Percentiles rank a stretch among this genome's conserved stretches.
Evolutionary conservation across 441 rosid species (phyloP).

Genomic region (Manihot esculenta): DNA sequence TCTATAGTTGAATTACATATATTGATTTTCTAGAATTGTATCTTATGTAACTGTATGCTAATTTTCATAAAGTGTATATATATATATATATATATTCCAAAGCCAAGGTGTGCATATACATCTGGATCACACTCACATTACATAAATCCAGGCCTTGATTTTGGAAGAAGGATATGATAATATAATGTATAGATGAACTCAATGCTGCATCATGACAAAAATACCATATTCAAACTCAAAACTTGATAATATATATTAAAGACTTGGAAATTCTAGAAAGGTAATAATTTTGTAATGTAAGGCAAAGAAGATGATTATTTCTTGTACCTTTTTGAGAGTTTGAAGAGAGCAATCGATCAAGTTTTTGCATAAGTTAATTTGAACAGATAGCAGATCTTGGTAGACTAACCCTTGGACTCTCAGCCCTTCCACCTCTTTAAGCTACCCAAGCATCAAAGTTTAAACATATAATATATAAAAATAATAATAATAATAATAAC

Average conservation of each 20-base stretch:
- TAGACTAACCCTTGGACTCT: not conserved
- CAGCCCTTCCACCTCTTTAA: slow-evolving; percentile 20
- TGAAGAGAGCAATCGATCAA: slow-evolving; percentile 14
- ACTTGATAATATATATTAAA: not conserved
- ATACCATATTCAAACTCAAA: not conserved
- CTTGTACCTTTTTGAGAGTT: not conserved
- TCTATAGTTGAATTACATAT: too few relatives aligned
- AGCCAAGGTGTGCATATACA: not conserved
- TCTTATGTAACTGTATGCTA: too few relatives aligned
- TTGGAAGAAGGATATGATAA: too few relatives aligned
- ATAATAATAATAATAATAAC: not conserved
- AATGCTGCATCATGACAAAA: not conserved
- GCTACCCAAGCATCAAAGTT: slow-evolving; percentile 24
- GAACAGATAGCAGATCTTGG: not conserved
- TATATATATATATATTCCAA: too few relatives aligned
- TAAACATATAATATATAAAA: not conserved
- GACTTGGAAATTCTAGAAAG: not conserved
- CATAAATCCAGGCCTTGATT: not conserved
- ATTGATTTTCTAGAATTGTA: too few relatives aligned
- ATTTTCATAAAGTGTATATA: too few relatives aligned
- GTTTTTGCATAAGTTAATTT: not conserved
- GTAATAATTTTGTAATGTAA: too few relatives aligned
- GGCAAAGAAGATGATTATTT: too few relatives aligned
- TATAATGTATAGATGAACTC: too few relatives aligned
- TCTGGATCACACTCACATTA: not conserved